phyloP scores from a whole-genome alignment of 1,284 basidiomycete species.

The Porodaedalea pini region DNA sequence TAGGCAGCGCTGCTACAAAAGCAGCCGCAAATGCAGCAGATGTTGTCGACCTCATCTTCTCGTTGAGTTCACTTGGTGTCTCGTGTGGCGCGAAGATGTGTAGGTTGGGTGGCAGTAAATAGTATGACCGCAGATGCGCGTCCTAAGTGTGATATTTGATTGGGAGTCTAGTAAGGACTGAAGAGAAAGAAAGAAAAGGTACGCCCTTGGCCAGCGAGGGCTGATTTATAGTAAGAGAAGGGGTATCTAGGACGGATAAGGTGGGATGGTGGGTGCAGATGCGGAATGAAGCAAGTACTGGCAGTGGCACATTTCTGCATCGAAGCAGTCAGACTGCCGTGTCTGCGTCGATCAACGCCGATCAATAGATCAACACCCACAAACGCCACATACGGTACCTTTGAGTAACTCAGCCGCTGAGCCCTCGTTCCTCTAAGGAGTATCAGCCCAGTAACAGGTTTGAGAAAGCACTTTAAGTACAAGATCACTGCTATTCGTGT shows the following conservation, averaged over 20 bases:
- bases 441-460: no score
- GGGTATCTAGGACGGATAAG: background rate
- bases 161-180: background rate
- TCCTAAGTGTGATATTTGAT: background rate
- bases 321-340: background rate
- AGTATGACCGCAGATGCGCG: background rate
- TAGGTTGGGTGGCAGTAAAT: background rate
- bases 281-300: conserved; percentile 7
- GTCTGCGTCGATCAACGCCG: conserved; percentile 1
- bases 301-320: background rate
- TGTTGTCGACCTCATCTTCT: conserved; percentile 6
- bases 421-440: no score
- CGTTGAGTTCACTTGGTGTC: background rate
- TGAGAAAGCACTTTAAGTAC: no score
- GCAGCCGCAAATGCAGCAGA: background rate
- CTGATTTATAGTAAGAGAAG: background rate
- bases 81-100: background rate
- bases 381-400: no score
- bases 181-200: background rate
- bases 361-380: background rate
- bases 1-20: background rate
- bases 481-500: background rate
- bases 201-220: background rate
- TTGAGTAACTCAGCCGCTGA: no score
- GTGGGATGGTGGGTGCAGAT: background rate